Base-by-base conservation (phyloP, 176 grass and related monocot genomes). In the Otatea glauca region DNA sequence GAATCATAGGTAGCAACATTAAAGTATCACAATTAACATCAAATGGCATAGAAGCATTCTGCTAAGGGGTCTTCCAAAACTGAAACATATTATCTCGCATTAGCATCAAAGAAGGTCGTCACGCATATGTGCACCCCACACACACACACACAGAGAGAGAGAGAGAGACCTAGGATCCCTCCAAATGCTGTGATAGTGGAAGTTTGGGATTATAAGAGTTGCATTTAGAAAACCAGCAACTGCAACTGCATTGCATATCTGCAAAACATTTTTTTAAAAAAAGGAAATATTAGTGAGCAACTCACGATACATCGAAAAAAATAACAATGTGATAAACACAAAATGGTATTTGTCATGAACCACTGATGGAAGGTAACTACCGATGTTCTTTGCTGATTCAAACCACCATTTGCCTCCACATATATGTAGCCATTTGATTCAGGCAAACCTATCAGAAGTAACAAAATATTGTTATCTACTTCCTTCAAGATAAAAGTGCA, bases 211-310 rank as follows among this genome's bases (percentile, higher is more conserved):
- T 39, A 99, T 65, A 86, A 99, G 91, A 65, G 96, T 99, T 45
- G 96, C 96, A 70, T 99, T 99, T 43, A 99, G 86, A 94, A 92
- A 99, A 65, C 93, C 96, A 37, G 96, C 93, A 83, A 99, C 96
- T 55, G 96, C 93, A 16, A 99, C 96, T 55, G 96, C 96, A 92
- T 99, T 99, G 87, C 96, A 99, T 76, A 99, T 99, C 96, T 99
- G 45, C 42, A 88, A 78, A 90, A 78, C n/a, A 68, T 39, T 49
- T 70, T 32, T 69, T 9, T 72, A 0, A 81, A 21, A 48, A 60
- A 83, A 65, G 14, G 74, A 74, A 86, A 81, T 24, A 71, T 61
- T n/a, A 84, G 74, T 37, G 65, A 86, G 25, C 18, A 83, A 81
- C 49, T 63, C 6, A 38, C 10, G 3, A 9, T 56, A 35, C 0